These are phyloP conservation scores for Cicer arietinum DNA, from an alignment of 306 rosid genomes.

Conservation along the genomic window DNA sequence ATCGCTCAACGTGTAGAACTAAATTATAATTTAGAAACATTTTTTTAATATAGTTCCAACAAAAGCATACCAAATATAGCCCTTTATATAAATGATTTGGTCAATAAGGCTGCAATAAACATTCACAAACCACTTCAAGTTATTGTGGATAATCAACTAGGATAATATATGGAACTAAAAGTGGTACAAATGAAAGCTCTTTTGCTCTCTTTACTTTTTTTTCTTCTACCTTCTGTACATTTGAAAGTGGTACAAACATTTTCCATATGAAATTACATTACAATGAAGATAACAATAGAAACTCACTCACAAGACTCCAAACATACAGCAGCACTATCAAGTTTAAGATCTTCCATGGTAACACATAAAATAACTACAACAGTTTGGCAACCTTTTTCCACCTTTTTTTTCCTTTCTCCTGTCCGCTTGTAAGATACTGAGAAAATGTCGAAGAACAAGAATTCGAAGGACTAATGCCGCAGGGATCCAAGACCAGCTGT, in stretches of 20 bases:
- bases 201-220: background rate
- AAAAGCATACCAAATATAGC: no score
- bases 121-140: background rate
- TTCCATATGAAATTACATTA: constrained; percentile 37
- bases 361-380: constrained; percentile 44
- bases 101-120: background rate
- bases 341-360: constrained; percentile 39
- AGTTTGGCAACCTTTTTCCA: constrained; percentile 28
- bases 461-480: background rate
- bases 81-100: background rate
- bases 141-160: background rate
- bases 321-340: constrained; percentile 41
- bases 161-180: constrained; percentile 13
- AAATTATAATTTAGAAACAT: no score
- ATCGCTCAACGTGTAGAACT: no score
- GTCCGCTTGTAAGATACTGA: constrained; percentile 1
- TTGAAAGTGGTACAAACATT: constrained; percentile 37
- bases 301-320: constrained; percentile 39
- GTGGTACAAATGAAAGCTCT: constrained; percentile 33
- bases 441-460: constrained; percentile 17
- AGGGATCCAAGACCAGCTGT: constrained; percentile 23
- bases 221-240: constrained; percentile 37
- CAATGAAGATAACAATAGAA: constrained; percentile 16
- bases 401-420: background rate
- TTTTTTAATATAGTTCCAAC: no score